Conservation (phyloP, 2,329 filamentous ascomycete species). For the Fusarium oxysporum region DNA sequence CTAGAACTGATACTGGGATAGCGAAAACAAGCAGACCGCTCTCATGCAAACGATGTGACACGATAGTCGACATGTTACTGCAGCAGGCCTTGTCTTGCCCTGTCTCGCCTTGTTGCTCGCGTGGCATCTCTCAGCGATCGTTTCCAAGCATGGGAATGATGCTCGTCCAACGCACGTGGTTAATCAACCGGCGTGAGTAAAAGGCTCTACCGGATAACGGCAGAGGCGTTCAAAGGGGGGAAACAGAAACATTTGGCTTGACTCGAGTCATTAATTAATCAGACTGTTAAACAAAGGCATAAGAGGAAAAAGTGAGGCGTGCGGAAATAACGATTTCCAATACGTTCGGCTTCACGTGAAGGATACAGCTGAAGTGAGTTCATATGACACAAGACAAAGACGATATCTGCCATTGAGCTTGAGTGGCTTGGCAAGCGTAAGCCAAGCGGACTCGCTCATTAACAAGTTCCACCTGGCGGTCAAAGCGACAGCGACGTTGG, state of each 20-base stretch:
- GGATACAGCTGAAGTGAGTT: not conserved
- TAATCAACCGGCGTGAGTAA: not conserved
- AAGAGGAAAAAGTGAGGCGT: not conserved
- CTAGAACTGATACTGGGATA: not conserved
- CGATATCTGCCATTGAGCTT: not conserved
- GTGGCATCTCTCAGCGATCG: conserved; percentile 23
- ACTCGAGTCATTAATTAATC: not conserved
- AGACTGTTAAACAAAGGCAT: not conserved
- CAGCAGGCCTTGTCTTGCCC: conserved; percentile 6
- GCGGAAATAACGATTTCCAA: not conserved
- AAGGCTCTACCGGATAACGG: conserved; percentile 4
- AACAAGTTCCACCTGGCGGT: not conserved
- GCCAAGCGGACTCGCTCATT: not conserved
- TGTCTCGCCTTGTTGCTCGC: conserved; percentile 17
- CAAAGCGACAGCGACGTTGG: not conserved
- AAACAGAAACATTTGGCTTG: not conserved
- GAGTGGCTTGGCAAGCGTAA: not conserved
- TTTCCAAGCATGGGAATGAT: conserved; percentile 20
- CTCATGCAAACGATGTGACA: conserved; percentile 24
- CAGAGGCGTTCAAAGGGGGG: conserved; percentile 4
- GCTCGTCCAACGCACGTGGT: conserved; percentile 29
- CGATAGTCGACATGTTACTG: conserved; percentile 5
- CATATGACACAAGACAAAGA: not conserved
- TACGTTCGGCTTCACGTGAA: not conserved
- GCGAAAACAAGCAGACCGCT: not conserved